Evolutionary conservation across 805 yeast species (phyloP), one percentile per base, ranked within the genome.

Genomic region (Blastobotrys americana): DNA sequence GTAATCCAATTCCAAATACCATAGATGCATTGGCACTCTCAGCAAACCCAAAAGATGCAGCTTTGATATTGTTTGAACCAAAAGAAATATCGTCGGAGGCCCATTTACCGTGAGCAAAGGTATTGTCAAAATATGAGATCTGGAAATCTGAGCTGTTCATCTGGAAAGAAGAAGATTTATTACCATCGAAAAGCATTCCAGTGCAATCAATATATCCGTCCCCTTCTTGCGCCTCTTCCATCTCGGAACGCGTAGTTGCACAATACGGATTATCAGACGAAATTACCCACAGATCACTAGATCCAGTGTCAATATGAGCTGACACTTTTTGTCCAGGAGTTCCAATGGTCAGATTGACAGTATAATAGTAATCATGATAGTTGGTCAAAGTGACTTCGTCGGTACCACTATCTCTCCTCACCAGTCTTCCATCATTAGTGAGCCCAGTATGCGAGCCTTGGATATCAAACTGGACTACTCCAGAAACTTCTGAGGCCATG

Each of bases 271-370:
- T 78, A 35, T 63, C 54, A 1, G 70, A 50, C 21, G 67, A 63
- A 54, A 74, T 69, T 37, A 82, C 76, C 86, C 87, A 82, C 42
- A 82, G 59, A 58, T 84, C 93, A 1, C 84, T 72, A 0, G 89
- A 82, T 2, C 93, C 94, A 3, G 90, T 84, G 58, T 84, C 94
- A 19, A 84, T 63, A 41, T 77, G 61, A 8, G 80, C 77, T 2
- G 66, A 66, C 5, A 82, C 67, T 2, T 64, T 56, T 52, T 82
- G 82, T 2, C 63, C 55, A 3, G 77, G 71, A 0, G 85, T 74
- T 8, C 93, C 93, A 4, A 84, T 45, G 21, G 56, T 35, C 20
- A 68, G 51, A 28, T 54, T 25, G 31, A 25, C 51, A 5, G 65
- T 58, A 39, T 57, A 46, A 54, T 64, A 65, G 44, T 51, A 58